phyloP scores from a whole-genome alignment of 2,329 filamentous ascomycete genomes.

The Chaetomiaceae sp. region DNA sequence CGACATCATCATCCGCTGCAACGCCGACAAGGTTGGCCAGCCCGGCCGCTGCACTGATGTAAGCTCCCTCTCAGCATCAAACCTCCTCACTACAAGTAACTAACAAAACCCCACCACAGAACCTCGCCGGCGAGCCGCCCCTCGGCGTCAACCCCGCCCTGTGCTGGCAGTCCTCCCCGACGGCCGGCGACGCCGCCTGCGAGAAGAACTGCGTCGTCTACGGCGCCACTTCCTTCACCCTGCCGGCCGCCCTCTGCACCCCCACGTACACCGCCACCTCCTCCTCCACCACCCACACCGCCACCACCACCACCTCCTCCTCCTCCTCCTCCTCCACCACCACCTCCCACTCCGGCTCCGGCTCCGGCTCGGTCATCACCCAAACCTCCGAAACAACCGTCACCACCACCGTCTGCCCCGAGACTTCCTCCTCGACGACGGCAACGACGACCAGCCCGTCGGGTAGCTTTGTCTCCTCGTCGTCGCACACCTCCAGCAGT shows the following conservation, averaged over 20 bases:
- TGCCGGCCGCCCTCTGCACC: constrained; percentile 31
- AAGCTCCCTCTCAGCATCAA: constrained; percentile 7
- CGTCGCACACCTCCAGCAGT: neutral
- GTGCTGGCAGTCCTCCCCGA: constrained; percentile 37
- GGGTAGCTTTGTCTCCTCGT: neutral
- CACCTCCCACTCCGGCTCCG: neutral
- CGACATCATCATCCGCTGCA: constrained; percentile 45
- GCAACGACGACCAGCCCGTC: neutral
- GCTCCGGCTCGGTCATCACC: neutral
- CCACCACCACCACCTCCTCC: constrained; percentile 11
- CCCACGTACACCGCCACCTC: constrained; percentile 20
- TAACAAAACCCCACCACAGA: constrained; percentile 19
- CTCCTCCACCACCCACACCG: constrained; percentile 12
- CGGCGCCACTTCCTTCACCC: constrained; percentile 26
- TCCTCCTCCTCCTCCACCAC: neutral
- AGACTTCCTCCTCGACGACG: neutral
- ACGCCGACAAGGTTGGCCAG: constrained; percentile 33
- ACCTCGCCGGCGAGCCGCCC: constrained; percentile 39
- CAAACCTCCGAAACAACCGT: neutral
- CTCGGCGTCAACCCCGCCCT: constrained; percentile 30
- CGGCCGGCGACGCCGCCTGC: constrained; percentile 41
- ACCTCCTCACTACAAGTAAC: too few species aligned
- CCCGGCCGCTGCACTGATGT: constrained; percentile 39
- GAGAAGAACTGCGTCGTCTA: constrained; percentile 46
- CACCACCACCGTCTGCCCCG: neutral